Base-by-base conservation (phyloP, 805 yeast species). In the Spathaspora sp. region DNA sequence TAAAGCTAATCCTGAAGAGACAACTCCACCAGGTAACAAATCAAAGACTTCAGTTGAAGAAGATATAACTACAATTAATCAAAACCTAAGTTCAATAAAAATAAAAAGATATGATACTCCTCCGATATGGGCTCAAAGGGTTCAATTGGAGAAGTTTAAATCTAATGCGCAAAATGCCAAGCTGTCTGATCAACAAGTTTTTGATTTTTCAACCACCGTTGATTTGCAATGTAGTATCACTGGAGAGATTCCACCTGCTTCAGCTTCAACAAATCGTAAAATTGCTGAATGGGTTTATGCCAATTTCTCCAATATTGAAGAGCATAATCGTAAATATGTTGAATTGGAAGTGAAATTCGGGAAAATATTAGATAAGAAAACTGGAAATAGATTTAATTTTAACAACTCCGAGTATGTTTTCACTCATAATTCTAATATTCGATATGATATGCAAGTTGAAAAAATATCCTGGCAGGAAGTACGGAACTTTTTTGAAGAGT, bases 261-360 rank as follows among this genome's bases (percentile, higher is more conserved):
- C 26, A 23, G 26, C 26, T 23, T 93, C 89, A 60, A 73, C 89
- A 52, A 87, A 92, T 5, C 81, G 92, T 61, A 82, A 87, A 32
- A 82, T 92, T 6, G 87, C 94, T 19, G 89, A 86, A 59, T 92
- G 97, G 97, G 77, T 92, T 8, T 91, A 87, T 75, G 91, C 96
- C 17, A 86, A 88, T 55, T 75, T 90, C 46, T 77, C 77, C 44
- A 88, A 88, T 32, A 78, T 89, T 40, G 79, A 82, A 40, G 72
- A 70, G 17, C 80, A 80, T 42, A 78, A 76, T 59, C 75, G 84
- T 19, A 80, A 73, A 59, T 59, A 62, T 54, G 75, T 87, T 28
- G 96, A 88, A 70, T 68, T 88, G 59, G 96, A 88, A 68, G 72
- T 86, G 61, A 87, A 87, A 62, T 80, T 86, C 58, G 96, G 96